Evolutionary conservation across 345 rosid species (phyloP).

Genomic region (Camelina hispida): DNA sequence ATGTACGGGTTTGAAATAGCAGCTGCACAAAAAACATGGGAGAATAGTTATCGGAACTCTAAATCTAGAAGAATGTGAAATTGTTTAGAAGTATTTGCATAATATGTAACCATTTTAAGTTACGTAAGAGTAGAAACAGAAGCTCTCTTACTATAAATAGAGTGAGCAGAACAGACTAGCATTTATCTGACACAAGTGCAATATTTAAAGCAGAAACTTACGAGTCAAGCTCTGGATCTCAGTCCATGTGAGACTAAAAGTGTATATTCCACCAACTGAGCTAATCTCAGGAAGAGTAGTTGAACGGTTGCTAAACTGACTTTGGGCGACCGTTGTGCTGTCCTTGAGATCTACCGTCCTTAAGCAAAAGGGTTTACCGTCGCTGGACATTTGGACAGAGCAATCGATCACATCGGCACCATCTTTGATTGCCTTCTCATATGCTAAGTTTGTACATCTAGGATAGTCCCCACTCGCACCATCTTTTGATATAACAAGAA

Average conservation of each 20-base stretch:
- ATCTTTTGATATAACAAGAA: constrained; percentile 61
- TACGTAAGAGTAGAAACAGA: too few species aligned
- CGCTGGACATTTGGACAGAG: constrained; percentile 77
- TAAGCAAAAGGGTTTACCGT: constrained; percentile 65
- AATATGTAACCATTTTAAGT: too few species aligned
- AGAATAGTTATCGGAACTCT: too few species aligned
- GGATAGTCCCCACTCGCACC: constrained; percentile 95
- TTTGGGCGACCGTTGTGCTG: constrained; percentile 46
- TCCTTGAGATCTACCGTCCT: constrained; percentile 56
- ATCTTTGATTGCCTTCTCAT: constrained; percentile 60
- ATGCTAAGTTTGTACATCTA: constrained; percentile 75
- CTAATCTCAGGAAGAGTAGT: constrained; percentile 48
- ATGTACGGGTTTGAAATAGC: constrained; percentile 55
- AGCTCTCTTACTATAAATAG: too few species aligned
- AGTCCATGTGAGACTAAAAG: constrained; percentile 66
- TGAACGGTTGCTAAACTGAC: constrained; percentile 39
- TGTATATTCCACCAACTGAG: constrained; percentile 48
- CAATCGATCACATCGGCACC: constrained; percentile 77
- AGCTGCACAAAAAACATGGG: constrained; percentile 49
- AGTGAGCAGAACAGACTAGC: too few species aligned
- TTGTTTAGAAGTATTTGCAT: too few species aligned
- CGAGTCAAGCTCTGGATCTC: constrained; percentile 59
- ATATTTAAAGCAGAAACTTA: constrained; percentile 45
- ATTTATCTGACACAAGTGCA: too few species aligned
- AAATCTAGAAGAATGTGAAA: too few species aligned